Base-by-base conservation (phyloP, 1,284 basidiomycete genomes). In the Coriolopsis trogii region DNA sequence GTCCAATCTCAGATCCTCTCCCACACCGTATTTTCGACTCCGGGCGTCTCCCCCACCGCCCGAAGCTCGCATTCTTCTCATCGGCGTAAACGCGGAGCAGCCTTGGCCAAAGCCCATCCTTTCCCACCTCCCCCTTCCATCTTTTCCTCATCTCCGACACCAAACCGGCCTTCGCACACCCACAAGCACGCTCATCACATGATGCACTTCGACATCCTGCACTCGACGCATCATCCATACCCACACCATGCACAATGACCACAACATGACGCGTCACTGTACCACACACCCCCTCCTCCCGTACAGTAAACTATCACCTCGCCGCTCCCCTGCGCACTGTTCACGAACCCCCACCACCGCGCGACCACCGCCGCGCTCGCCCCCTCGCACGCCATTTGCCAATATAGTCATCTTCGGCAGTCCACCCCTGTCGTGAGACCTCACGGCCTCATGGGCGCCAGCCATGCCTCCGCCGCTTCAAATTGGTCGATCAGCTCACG, bases 401-500 rank as follows among this genome's bases (percentile, higher is more conserved):
- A 56, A 53, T 55, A 45, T 38, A 36, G 45, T 48, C 45, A 25
- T 31, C 26, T 38, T 46, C 28, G 47, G 21, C 49, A 37, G 42
- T 31, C 43, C 39, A 29, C 36, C 56, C 55, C 42, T 33, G 47
- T 26, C 42, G 54, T 60, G 56, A 33, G 56, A 57, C 28, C 60
- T 79, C 76, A 93, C 58, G 91, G 91, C 63, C 92, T 76, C 91
- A 95, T 94, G 50, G 93, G 94, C 63, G 81, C 84, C 63, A 98
- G 76, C 95, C 95, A 98, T 55, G 82, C 82, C 72, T 98, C 91
- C 15, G 96, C 96, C 51, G 85, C 85, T 75, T 96, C 93, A 72
- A 99, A 99, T 75, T 96, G 91, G 71, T 91, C 87, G 67, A 91
- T 91, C 70, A 98, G 73, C 68, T 95, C 89, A 38, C 82, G 79